A percentile compares a stretch with the other conserved stretches of the same genome.
phyloP scores from a whole-genome alignment of 768 basidiomycete genomes.

The Pulveroboletus sp. region DNA sequence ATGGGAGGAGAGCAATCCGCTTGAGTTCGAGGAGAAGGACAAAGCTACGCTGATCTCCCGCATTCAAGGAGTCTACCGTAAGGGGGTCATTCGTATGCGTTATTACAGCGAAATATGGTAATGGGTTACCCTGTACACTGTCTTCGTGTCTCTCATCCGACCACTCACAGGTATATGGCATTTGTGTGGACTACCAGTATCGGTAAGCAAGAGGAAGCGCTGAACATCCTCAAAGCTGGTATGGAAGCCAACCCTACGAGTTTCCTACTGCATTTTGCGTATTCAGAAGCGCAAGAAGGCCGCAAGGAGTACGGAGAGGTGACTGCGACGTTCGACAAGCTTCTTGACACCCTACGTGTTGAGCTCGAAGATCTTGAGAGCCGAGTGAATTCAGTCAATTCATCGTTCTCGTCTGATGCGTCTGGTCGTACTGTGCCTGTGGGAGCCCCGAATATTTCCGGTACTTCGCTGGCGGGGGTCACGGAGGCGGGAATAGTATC shows the following conservation, averaged over 20 bases:
- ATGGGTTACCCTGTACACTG: constrained; percentile 10
- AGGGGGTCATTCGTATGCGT: constrained; percentile 87
- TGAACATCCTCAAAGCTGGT: constrained; percentile 75
- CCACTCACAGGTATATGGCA: constrained; percentile 76
- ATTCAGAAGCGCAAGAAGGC: constrained; percentile 67
- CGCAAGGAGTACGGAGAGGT: constrained; percentile 63
- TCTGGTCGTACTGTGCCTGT: constrained; percentile 25
- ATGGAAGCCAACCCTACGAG: constrained; percentile 86
- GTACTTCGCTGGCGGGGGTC: constrained; percentile 9
- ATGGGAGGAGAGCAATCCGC: constrained; percentile 93
- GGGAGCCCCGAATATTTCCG: constrained; percentile 17
- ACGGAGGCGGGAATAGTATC: constrained; percentile 32
- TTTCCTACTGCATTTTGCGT: constrained; percentile 87
- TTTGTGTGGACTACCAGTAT: constrained; percentile 74
- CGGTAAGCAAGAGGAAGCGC: constrained; percentile 77
- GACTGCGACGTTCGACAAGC: constrained; percentile 65
- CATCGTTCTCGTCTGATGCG: constrained; percentile 36
- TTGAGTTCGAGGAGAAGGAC: constrained; percentile 88
- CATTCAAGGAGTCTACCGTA: constrained; percentile 78
- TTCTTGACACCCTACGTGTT: constrained; percentile 59
- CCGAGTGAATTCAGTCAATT: constrained; percentile 34
- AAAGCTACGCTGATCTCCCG: constrained; percentile 58
- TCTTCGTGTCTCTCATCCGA: constrained; percentile 10
- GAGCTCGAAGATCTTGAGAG: constrained; percentile 61
- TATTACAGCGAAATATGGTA: constrained; percentile 96